Evolutionary conservation across 148 eudicot species (phyloP).

Genomic region (Vaccinium macrocarpon): DNA sequence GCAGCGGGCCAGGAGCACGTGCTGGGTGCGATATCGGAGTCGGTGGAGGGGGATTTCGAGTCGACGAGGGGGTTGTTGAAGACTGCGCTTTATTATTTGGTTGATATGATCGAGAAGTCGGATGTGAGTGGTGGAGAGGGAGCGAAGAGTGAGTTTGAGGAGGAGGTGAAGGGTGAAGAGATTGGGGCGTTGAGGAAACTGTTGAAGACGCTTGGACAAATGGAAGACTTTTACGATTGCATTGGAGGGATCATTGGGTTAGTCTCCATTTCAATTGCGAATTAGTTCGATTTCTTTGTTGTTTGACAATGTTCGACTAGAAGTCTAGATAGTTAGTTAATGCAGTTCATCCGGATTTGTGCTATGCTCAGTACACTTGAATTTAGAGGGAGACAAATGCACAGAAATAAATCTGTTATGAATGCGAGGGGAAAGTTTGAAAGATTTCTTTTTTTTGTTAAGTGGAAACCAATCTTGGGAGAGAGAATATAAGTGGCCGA

Average conservation of each 20-base stretch:
- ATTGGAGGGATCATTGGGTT: constrained; percentile 96
- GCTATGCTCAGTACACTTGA: neutral
- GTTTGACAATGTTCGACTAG: neutral
- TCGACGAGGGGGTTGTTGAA: constrained; percentile 49
- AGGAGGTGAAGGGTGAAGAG: constrained; percentile 39
- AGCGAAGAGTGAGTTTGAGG: constrained; percentile 10
- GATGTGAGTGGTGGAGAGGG: constrained; percentile 40
- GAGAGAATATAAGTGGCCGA: too few species aligned
- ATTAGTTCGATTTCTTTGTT: neutral
- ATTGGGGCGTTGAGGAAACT: constrained; percentile 45
- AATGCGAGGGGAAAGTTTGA: too few species aligned
- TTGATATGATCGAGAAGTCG: constrained; percentile 76
- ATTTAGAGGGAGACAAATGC: neutral
- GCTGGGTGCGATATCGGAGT: constrained; percentile 27
- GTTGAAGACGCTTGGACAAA: constrained; percentile 54
- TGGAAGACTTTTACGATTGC: constrained; percentile 83
- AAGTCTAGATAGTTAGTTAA: neutral
- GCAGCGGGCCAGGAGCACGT: constrained; percentile 84
- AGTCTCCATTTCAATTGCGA: constrained; percentile 10
- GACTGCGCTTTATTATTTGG: constrained; percentile 66
- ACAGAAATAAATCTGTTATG: too few species aligned
- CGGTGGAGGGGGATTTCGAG: constrained; percentile 24
- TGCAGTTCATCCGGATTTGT: neutral
- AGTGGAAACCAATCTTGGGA: too few species aligned
- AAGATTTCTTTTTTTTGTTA: too few species aligned